Percentiles rank a stretch among this genome's conserved stretches.
phyloP scores from a whole-genome alignment of 2,329 filamentous ascomycete species.

The Aureobasidium sp. region DNA sequence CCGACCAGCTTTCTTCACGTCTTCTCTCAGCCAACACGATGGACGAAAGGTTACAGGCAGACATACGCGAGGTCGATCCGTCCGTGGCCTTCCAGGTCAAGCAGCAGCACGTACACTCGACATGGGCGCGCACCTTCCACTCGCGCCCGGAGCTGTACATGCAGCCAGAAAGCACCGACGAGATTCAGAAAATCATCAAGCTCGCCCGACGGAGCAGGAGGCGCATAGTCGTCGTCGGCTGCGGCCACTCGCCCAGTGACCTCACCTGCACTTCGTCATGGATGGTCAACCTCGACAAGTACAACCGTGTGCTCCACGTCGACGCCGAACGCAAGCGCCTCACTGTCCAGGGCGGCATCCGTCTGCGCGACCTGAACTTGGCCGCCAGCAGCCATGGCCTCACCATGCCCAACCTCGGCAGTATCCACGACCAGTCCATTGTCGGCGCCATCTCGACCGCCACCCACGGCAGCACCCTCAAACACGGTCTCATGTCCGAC shows the following conservation, averaged over 20 bases:
- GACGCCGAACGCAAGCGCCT: constrained; percentile 58
- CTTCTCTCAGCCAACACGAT: constrained; percentile 13
- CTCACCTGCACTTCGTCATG: constrained; percentile 89
- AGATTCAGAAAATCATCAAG: constrained; percentile 75
- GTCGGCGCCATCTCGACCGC: constrained; percentile 87
- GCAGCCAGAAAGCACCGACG: constrained; percentile 65
- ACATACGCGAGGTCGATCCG: constrained; percentile 51
- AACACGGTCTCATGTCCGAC: constrained; percentile 76
- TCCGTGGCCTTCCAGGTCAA: constrained; percentile 67
- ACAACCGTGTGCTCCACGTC: constrained; percentile 61
- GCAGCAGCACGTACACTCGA: constrained; percentile 67
- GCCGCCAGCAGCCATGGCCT: constrained; percentile 66
- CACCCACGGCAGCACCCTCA: constrained; percentile 81
- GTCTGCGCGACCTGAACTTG: constrained; percentile 63
- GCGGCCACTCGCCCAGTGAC: constrained; percentile 83
- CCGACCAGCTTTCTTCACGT: not conserved
- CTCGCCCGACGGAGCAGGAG: constrained; percentile 74
- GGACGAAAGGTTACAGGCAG: constrained; percentile 34
- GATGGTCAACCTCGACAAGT: constrained; percentile 88
- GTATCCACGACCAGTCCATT: constrained; percentile 89
- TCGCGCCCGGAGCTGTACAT: constrained; percentile 86
- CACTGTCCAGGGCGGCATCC: constrained; percentile 79
- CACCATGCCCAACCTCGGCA: constrained; percentile 85
- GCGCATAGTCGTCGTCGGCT: constrained; percentile 78
- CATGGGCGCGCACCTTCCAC: constrained; percentile 90